Evolutionary conservation across 192 early-diverging fungal genomes (phyloP), one percentile per base, ranked within the genome.

Genomic region (Dissophora ornata): DNA sequence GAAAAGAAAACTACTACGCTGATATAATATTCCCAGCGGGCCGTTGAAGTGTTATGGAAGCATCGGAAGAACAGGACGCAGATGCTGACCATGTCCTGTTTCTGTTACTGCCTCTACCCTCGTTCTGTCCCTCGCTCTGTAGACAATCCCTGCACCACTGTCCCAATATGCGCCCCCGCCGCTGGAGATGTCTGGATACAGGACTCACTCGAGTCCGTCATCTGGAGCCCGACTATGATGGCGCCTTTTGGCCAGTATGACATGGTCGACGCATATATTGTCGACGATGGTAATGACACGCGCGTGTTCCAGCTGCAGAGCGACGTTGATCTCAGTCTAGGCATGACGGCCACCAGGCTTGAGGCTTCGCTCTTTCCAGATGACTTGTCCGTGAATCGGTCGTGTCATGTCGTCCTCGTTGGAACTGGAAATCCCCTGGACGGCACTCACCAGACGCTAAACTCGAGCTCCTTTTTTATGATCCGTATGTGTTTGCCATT

Each of bases 391-490:
- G 30, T 47, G 12, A 75, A 67, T 25, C 62, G 71, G 19, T 75
- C 71, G 2, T 67, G 63, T 18, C 71, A 75, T 34, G 36, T 75
- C 16, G 11, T 66, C 15, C 13, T 75, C 11, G 56, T 40, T 7
- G 21, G 40, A 21, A 24, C 5, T 19, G 48, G 61, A 34, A 41
- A 75, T 47, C 7, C 18, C 21, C 56, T 64, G 19, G 51, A 66
- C 24, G 57, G 57, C 11, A 54, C 41, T 0, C 57, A 75, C 18
- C 10, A 47, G 2, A 75, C 56, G 2, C 51, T 75, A 16, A 67
- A 59, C 33, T 67, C 71, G 7, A 61, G 63, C 30, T 54, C 71
- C 1, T 75, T 75, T 40, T 61, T 67, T 38, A 32, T 75, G 51
- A 67, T 75, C 29, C 57, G 71, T 67, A 65, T 34, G 69, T 51